Base-by-base conservation (phyloP, 192 early-diverging fungal species). In the Rhizophagus sp. region DNA sequence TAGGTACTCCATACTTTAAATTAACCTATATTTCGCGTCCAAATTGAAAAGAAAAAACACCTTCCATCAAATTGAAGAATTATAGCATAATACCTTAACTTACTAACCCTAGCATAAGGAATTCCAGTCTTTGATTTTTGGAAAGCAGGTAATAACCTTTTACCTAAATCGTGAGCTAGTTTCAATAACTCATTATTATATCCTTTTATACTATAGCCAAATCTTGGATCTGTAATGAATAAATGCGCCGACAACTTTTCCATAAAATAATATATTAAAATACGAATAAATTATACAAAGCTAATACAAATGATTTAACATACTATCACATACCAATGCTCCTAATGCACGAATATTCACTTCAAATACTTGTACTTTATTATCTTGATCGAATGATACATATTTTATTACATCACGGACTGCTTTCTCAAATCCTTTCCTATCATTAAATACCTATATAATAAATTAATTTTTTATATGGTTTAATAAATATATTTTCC, bases 291-390 rank as follows among this genome's bases (percentile, higher is more conserved):
- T 19, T 30, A 3, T 15, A 66, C 12, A 66, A 27, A 30, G 39
- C 41, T 0, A 70, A 70, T 22, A 11, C 24, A 68, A 7, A 68
- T 34, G 33, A 41, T 44, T 15, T 11, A 66, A 66, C 64, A 25
- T 24, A 36, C 4, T 36, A 39, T 41, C 15, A 61, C 64, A 74
- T 83, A 88, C 87, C 78, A 98, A 87, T 8, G 92, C 95, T 3
- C 97, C 97, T 15, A 99, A 84, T 66, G 95, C 89, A 33, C 97
- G 87, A 71, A 99, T 99, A 49, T 95, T 97, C 33, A 93, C 89
- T 86, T 99, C 97, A 88, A 99, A 99, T 13, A 98, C 95, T 84
- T 97, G 96, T 8, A 99, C 95, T 67, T 93, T 89, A 70, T 88
- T 92, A 85, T 99, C 92, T 78, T 92, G 86, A 82, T 97, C 87